Conservation (phyloP, 352 stramenopile species). For the Phytophthora uliginosa region DNA sequence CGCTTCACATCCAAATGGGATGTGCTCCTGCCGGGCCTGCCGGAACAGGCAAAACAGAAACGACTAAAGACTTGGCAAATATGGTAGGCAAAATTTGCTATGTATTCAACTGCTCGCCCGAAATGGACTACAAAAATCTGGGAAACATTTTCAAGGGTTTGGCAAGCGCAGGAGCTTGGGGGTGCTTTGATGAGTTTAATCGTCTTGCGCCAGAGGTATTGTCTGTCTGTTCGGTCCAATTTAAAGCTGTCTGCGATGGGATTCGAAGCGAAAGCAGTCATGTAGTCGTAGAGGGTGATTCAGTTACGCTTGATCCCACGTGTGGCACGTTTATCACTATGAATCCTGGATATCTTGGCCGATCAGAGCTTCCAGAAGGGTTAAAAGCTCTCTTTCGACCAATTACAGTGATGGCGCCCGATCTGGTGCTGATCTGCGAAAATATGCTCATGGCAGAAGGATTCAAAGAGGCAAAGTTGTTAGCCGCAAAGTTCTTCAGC, state of each 20-base stretch:
- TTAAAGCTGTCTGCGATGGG: slow-evolving; percentile 96
- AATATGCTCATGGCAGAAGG: slow-evolving; percentile 98
- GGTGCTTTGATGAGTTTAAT: slow-evolving; percentile 98
- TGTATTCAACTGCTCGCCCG: slow-evolving; percentile 96
- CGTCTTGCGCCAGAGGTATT: slow-evolving; percentile 93
- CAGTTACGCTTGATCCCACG: slow-evolving; percentile 87
- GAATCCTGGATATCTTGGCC: slow-evolving; percentile 96
- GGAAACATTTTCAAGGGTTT: slow-evolving; percentile 98
- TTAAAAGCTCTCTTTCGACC: slow-evolving; percentile 96
- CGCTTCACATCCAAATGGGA: slow-evolving; percentile 96
- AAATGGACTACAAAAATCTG: slow-evolving; percentile 97
- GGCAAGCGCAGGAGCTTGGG: slow-evolving; percentile 94
- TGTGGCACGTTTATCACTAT: slow-evolving; percentile 98
- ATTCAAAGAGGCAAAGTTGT: slow-evolving; percentile 93
- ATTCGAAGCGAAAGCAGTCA: slow-evolving; percentile 88
- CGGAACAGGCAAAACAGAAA: slow-evolving; percentile 96
- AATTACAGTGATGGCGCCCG: slow-evolving; percentile 97
- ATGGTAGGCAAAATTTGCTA: slow-evolving; percentile 96
- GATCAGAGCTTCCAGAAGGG: slow-evolving; percentile 95
- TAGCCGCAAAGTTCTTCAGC: slow-evolving; percentile 97
- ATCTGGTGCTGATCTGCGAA: slow-evolving; percentile 97
- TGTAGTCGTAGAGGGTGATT: slow-evolving; percentile 94
- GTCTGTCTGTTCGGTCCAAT: slow-evolving; percentile 95
- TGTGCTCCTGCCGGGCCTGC: slow-evolving; percentile 92
- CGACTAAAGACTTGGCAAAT: slow-evolving; percentile 95